Conservation (phyloP, 495 filamentous ascomycete genomes). For the Aspergillus affinis region DNA sequence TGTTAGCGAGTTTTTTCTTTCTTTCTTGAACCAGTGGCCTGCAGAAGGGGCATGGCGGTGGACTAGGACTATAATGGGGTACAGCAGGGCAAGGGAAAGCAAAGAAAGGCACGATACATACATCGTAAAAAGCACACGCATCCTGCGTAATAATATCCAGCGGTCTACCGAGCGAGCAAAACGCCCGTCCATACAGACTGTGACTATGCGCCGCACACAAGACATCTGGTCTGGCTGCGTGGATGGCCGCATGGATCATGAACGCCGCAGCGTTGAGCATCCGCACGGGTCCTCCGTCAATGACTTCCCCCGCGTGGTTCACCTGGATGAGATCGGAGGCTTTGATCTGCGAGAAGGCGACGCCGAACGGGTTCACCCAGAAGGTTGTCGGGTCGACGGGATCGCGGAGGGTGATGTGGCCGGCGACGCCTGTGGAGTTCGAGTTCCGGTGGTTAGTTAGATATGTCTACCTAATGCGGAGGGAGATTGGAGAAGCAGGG, state of each 20-base stretch:
- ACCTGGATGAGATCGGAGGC: conserved; percentile 72
- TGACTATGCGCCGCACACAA: conserved; percentile 73
- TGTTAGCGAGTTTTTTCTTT: background rate
- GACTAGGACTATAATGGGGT: too few species aligned
- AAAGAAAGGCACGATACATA: background rate
- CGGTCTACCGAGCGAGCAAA: conserved; percentile 63
- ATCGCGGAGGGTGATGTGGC: conserved; percentile 64
- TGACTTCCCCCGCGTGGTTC: conserved; percentile 60
- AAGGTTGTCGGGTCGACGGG: conserved; percentile 67
- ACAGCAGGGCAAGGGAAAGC: too few species aligned
- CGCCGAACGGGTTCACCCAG: conserved; percentile 82
- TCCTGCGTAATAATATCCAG: conserved; percentile 76
- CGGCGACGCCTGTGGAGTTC: conserved; percentile 45
- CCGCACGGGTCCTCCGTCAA: conserved; percentile 63
- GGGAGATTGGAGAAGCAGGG: background rate
- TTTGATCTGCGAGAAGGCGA: conserved; percentile 68
- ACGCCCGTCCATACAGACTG: conserved; percentile 67
- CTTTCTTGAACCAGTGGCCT: too few species aligned
- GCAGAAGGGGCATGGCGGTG: too few species aligned
- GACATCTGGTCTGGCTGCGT: conserved; percentile 69
- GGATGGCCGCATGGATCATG: conserved; percentile 67
- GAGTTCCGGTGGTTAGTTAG: background rate
- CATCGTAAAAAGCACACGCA: conserved; percentile 64
- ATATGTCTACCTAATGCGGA: background rate
- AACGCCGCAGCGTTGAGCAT: conserved; percentile 69